Evolutionary conservation across 2,329 filamentous ascomycete species (phyloP).

Genomic region (Rhynchosporium graminicola): DNA sequence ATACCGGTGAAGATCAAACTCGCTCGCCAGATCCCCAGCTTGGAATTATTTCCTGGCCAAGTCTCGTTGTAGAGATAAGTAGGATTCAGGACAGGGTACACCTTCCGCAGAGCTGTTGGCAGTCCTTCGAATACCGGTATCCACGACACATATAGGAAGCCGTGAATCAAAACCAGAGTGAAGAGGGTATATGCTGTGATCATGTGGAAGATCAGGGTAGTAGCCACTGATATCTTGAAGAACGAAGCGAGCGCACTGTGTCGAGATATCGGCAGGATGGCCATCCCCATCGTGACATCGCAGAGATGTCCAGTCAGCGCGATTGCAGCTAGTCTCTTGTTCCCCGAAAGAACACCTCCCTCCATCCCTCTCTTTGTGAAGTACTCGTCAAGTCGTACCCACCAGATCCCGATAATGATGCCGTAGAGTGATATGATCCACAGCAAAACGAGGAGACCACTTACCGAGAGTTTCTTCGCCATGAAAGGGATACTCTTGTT

Average conservation of each 20-base stretch:
- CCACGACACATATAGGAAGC: constrained; percentile 34
- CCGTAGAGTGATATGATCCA: constrained; percentile 36
- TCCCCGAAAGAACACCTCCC: constrained; percentile 29
- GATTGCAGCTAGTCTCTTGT: constrained; percentile 31
- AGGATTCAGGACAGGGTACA: constrained; percentile 35
- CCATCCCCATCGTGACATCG: constrained; percentile 39
- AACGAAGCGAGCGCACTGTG: constrained; percentile 37
- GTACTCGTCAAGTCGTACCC: constrained; percentile 32
- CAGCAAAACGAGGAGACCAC: constrained; percentile 26
- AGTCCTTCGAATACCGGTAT: constrained; percentile 26
- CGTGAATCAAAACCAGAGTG: constrained; percentile 31
- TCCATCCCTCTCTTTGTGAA: constrained; percentile 27
- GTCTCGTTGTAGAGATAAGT: constrained; percentile 35
- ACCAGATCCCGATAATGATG: constrained; percentile 35
- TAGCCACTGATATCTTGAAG: constrained; percentile 35
- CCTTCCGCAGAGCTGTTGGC: constrained; percentile 16
- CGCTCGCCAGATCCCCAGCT: constrained; percentile 35
- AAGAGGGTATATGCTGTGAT: constrained; percentile 33
- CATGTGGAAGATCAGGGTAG: constrained; percentile 36
- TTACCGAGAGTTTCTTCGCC: constrained; percentile 26
- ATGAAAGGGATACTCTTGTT: constrained; percentile 24
- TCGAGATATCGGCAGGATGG: constrained; percentile 34
- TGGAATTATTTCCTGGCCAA: constrained; percentile 33
- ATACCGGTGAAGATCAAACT: constrained; percentile 36
- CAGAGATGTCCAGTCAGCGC: constrained; percentile 35